Conservation (phyloP, 345 rosid species). For the Stellera chamaejasme region DNA sequence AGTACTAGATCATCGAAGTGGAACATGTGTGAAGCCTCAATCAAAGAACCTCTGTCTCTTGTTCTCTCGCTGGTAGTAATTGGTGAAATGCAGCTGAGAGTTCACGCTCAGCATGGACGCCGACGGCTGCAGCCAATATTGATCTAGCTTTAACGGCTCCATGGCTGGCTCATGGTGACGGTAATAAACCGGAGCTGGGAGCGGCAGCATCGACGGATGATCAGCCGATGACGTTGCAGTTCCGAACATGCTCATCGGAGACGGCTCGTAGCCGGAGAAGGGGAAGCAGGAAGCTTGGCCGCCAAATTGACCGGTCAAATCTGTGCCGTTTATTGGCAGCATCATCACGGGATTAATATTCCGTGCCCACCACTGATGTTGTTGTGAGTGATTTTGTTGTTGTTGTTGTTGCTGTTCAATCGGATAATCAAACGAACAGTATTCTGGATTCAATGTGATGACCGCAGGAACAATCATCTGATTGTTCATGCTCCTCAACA, state of each 20-base stretch:
- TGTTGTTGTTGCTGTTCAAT: not conserved
- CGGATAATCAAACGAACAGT: too few relatives aligned
- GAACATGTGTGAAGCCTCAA: too few relatives aligned
- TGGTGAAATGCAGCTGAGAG: not conserved
- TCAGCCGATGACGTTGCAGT: not conserved
- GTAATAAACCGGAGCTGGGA: not conserved
- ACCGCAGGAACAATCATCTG: not conserved
- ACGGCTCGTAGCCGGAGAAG: not conserved
- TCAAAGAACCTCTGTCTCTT: not conserved
- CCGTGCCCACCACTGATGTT: not conserved
- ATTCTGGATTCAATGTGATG: too few relatives aligned
- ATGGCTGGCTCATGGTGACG: not conserved
- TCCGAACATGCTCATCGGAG: not conserved
- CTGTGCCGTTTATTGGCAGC: not conserved
- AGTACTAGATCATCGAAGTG: too few relatives aligned
- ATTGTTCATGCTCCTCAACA: slow-evolving; percentile 4
- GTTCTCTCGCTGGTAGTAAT: not conserved
- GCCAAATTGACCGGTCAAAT: not conserved
- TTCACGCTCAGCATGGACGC: not conserved
- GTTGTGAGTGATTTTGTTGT: too few relatives aligned
- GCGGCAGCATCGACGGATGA: too few relatives aligned
- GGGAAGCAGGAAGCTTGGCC: not conserved
- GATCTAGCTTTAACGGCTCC: not conserved
- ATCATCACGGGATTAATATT: not conserved
- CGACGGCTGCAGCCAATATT: not conserved